These are phyloP conservation scores for Hymenoscyphus fructigenus DNA, from an alignment of 2,329 filamentous ascomycete species.

Conservation along the genomic window DNA sequence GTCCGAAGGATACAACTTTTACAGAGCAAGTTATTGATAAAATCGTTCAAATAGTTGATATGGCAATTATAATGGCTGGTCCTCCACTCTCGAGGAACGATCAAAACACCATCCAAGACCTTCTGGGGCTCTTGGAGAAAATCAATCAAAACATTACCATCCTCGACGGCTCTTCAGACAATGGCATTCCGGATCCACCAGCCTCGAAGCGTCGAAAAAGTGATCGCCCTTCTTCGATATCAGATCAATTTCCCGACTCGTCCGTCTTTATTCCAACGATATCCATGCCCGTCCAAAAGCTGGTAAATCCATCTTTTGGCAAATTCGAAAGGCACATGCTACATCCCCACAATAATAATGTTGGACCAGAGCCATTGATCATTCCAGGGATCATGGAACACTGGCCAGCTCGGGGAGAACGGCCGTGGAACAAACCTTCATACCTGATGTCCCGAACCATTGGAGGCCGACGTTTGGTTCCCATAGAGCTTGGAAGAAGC, in stretches of 20 bases:
- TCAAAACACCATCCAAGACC: slow-evolving; percentile 45
- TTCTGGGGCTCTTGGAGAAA: slow-evolving; percentile 68
- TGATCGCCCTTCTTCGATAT: background rate
- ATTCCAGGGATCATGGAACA: slow-evolving; percentile 62
- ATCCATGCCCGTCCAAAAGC: slow-evolving; percentile 42
- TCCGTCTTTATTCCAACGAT: slow-evolving; percentile 45
- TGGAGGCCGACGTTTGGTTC: slow-evolving; percentile 74
- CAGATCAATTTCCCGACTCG: slow-evolving; percentile 22
- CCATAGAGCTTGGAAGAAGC: slow-evolving; percentile 80
- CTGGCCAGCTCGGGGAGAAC: slow-evolving; percentile 74
- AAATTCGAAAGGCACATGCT: slow-evolving; percentile 63
- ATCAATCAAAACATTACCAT: slow-evolving; percentile 12
- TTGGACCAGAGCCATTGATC: slow-evolving; percentile 61
- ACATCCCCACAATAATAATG: slow-evolving; percentile 38
- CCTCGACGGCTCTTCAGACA: background rate
- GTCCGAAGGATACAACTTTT: background rate
- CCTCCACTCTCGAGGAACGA: slow-evolving; percentile 13
- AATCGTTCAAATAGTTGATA: slow-evolving; percentile 35
- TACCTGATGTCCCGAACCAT: slow-evolving; percentile 78
- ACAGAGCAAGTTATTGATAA: slow-evolving; percentile 23
- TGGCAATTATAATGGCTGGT: slow-evolving; percentile 37
- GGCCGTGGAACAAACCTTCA: slow-evolving; percentile 68
- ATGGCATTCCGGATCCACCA: background rate
- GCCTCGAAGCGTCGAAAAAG: slow-evolving; percentile 28
- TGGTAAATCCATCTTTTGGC: slow-evolving; percentile 52